Conservation (phyloP, 1,284 basidiomycete species). For the Farysia itapuensis region DNA sequence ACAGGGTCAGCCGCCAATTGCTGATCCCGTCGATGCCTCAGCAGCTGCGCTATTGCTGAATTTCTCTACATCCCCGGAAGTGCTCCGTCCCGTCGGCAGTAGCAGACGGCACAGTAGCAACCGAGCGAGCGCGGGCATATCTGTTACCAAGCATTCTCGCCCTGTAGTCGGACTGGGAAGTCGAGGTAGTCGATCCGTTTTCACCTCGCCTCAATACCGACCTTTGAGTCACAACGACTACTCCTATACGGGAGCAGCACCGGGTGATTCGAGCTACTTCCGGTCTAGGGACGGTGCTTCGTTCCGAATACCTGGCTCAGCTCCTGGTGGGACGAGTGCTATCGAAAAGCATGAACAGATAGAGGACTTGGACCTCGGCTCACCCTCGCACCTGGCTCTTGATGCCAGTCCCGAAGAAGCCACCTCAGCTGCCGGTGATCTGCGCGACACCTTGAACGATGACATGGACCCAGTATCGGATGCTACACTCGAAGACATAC, state of each 20-base stretch:
- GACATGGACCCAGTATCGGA: neutral
- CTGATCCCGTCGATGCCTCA: conserved; percentile 8
- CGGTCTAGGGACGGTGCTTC: neutral
- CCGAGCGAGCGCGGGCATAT: neutral
- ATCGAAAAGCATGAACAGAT: neutral
- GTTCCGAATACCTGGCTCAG: neutral
- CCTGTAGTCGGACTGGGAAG: conserved; percentile 2
- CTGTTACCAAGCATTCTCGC: conserved; percentile 1
- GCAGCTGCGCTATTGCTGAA: conserved; percentile 34
- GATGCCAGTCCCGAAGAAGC: neutral
- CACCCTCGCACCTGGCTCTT: neutral
- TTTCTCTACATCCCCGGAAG: conserved; percentile 42
- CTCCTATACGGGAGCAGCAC: neutral
- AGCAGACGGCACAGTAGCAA: neutral
- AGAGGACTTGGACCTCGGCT: neutral
- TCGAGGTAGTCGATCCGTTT: conserved; percentile 2
- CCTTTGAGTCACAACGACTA: neutral
- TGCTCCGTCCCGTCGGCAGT: conserved; percentile 22
- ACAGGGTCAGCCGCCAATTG: neutral
- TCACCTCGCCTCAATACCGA: conserved; percentile 12
- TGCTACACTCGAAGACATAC: neutral
- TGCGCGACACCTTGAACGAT: neutral
- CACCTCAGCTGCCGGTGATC: neutral
- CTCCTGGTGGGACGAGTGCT: neutral
- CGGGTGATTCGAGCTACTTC: too few relatives aligned